Base-by-base conservation (phyloP, 2,329 filamentous ascomycete species). In the Cercospora nicotianae region DNA sequence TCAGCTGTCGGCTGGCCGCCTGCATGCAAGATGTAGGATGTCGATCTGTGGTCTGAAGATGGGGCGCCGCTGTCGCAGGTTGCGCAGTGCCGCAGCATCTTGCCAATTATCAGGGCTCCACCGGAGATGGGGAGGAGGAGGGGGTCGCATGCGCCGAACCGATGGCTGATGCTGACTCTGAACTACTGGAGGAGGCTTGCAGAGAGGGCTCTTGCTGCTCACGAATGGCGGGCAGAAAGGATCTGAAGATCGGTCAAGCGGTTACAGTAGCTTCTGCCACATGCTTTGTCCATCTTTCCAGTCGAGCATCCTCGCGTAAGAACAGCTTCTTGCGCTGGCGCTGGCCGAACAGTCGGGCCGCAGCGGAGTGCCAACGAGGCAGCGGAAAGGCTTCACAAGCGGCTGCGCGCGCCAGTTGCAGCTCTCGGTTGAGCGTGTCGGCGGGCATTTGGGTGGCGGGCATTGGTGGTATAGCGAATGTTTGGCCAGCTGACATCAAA, bases 1-100 rank as follows among this genome's bases (percentile, higher is more conserved):
- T 42, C 31, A 62, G 58, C 57, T 30, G 36, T 57, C 58, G 58
- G 66, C 60, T 28, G 62, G 66, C 36, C 48, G 31, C 63, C 53
- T 33, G 60, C 63, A 69, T 58, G 60, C 58, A 64, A 51, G 60
- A 67, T 67, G 70, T 65, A 66, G 66, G 57, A 59, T 70, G 66
- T 64, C 66, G 66, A 70, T 66, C 64, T 42, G 16, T 60, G 57
- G 39, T 57, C 23, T 64, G 45, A 5, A 42, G 53, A 60, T 18
- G 16, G 42, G 45, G 61, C 65, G 67, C 60, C 65, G 63, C 64
- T 66, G 55, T 63, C 63, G 66, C 30, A 36, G 45, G 67, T 68
- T 66, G 70, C 64, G 70, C 68, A 67, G 69, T 67, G 66, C 64
- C 36, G 51, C 68, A 65, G 62, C 58, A 53, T 64, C 61, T 45